Conservation (phyloP, 345 rosid genomes). For the Corchorus olitorius region DNA sequence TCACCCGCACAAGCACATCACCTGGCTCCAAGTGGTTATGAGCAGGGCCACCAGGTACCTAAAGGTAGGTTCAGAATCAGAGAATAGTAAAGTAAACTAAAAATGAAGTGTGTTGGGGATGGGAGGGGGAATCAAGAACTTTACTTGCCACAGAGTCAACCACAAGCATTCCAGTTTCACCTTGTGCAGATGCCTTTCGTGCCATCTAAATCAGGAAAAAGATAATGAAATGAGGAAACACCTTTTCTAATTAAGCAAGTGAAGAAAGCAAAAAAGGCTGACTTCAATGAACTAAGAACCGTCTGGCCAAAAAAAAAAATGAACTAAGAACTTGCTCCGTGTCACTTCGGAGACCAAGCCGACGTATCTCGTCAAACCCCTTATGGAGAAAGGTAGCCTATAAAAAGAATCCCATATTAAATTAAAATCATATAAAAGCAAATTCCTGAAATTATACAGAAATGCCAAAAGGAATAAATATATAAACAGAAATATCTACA, state of each 20-base stretch:
- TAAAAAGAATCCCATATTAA: conserved; percentile 2
- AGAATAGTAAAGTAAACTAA: neutral
- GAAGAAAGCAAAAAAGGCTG: conserved; percentile 1
- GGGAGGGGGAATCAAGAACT: neutral
- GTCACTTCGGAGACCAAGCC: conserved; percentile 83
- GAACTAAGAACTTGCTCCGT: conserved; percentile 76
- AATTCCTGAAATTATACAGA: neutral
- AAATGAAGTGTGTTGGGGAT: neutral
- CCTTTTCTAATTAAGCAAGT: conserved; percentile 13
- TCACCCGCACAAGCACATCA: conserved; percentile 88
- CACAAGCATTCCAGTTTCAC: conserved; percentile 97
- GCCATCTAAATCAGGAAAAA: conserved; percentile 60
- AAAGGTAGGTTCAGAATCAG: conserved; percentile 33
- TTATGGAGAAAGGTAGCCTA: conserved; percentile 88
- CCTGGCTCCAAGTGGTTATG: conserved; percentile 84
- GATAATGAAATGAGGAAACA: neutral
- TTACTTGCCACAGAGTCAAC: conserved; percentile 83
- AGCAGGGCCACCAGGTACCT: conserved; percentile 98
- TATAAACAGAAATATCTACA: neutral
- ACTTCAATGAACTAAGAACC: neutral
- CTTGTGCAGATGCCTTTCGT: conserved; percentile 71
- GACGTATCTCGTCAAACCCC: conserved; percentile 96
- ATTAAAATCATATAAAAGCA: neutral
- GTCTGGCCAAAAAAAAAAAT: neutral
- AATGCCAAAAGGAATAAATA: neutral